Conservation (phyloP, 177 flowering plant genomes). For the Telopea speciosissima region DNA sequence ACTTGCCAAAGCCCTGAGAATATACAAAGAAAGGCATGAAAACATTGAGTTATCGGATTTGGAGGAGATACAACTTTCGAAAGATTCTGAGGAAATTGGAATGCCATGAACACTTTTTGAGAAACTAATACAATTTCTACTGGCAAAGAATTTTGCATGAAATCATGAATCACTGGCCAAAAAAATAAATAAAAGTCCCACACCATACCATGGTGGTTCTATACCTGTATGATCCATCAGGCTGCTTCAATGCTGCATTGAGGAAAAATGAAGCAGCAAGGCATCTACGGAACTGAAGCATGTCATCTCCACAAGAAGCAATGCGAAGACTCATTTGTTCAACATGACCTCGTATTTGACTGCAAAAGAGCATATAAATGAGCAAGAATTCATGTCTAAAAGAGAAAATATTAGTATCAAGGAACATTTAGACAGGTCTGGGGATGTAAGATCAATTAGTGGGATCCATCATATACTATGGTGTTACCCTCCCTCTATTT, state of each 20-base stretch:
- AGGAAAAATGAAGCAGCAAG: conserved; percentile 92
- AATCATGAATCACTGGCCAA: neutral
- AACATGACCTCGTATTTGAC: conserved; percentile 71
- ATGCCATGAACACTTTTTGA: neutral
- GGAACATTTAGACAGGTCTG: neutral
- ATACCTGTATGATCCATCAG: conserved; percentile 87
- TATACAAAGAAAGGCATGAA: neutral
- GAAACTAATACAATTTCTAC: neutral
- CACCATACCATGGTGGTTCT: neutral
- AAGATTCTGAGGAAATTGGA: neutral
- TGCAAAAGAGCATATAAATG: conserved; percentile 28
- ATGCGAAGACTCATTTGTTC: conserved; percentile 71
- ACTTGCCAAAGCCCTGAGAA: conserved; percentile 64
- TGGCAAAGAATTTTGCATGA: neutral
- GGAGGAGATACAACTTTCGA: neutral
- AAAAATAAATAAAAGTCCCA: neutral
- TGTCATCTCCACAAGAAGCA: conserved; percentile 87
- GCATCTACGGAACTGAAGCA: conserved; percentile 73
- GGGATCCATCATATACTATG: neutral
- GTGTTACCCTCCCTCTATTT: neutral
- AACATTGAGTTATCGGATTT: neutral
- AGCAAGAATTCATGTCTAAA: neutral
- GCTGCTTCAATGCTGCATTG: conserved; percentile 77
- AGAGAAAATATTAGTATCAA: neutral
- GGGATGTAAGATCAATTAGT: neutral